These are phyloP conservation scores for Termitomyces sp. DNA, from an alignment of 768 basidiomycete genomes.

Conservation along the genomic window DNA sequence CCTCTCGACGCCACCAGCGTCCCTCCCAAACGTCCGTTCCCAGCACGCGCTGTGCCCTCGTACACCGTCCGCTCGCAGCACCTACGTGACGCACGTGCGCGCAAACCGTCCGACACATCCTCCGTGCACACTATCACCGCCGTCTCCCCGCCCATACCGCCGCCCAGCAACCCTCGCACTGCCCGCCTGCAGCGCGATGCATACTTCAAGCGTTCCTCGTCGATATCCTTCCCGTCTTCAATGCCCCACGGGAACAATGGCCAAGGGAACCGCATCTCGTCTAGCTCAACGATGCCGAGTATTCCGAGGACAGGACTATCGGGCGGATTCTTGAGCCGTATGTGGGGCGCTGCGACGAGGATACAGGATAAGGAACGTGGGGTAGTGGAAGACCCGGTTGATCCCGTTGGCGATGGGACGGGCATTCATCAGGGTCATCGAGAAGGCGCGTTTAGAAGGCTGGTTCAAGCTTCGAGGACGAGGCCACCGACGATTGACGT, in stretches of 20 bases:
- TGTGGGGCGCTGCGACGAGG: constrained; percentile 63
- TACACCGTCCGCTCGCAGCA: constrained; percentile 34
- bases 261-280: constrained; percentile 12
- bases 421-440: constrained; percentile 17
- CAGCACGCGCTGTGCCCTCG: constrained; percentile 44
- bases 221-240: constrained; percentile 13
- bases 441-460: constrained; percentile 25
- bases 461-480: constrained; percentile 27
- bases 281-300: constrained; percentile 39
- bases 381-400: constrained; percentile 6
- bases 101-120: constrained; percentile 50
- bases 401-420: constrained; percentile 15
- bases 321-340: constrained; percentile 62
- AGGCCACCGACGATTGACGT: constrained; percentile 14
- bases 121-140: constrained; percentile 46
- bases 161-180: constrained; percentile 7
- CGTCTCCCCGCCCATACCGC: constrained; percentile 22
- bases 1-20: constrained; percentile 15
- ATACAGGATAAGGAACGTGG: constrained; percentile 21
- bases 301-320: constrained; percentile 28
- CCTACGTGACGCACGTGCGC: constrained; percentile 25
- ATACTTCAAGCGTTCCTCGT: constrained; percentile 22
- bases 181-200: constrained; percentile 8
- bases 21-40: constrained; percentile 38
- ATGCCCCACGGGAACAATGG: not conserved